phyloP scores from a whole-genome alignment of 768 basidiomycete genomes.

The Mycena rosella region DNA sequence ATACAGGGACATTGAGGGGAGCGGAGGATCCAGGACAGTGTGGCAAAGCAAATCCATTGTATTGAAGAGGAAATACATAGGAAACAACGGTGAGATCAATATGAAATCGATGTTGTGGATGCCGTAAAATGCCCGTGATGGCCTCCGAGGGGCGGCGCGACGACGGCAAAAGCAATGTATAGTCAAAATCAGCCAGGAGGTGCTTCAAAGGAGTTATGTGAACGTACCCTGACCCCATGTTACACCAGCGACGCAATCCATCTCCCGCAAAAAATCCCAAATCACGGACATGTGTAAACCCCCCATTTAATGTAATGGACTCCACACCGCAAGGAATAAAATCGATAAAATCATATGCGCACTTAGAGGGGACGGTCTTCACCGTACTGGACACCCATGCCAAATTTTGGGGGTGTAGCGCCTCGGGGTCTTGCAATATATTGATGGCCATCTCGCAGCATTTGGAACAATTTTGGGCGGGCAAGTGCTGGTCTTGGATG shows the following conservation, averaged over 20 bases:
- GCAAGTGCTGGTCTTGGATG: neutral
- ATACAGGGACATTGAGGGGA: neutral
- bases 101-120: neutral
- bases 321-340: neutral
- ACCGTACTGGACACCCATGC: too few species aligned
- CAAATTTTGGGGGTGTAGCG: too few species aligned
- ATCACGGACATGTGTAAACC: neutral
- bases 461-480: neutral
- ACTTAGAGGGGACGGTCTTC: too few species aligned
- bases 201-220: slow-evolving; percentile 2
- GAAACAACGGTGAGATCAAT: neutral
- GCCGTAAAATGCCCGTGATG: neutral
- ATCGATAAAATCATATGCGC: slow-evolving; percentile 1
- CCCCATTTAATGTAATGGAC: neutral
- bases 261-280: slow-evolving; percentile 9
- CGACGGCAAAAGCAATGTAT: neutral
- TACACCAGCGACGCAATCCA: neutral
- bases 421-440: too few species aligned
- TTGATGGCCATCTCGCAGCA: too few species aligned
- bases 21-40: neutral
- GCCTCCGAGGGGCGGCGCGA: neutral
- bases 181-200: neutral
- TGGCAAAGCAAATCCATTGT: neutral
- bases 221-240: neutral
- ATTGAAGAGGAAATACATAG: slow-evolving; percentile 13